Base-by-base conservation (phyloP, 345 rosid species). In the Noccaea caerulescens region DNA sequence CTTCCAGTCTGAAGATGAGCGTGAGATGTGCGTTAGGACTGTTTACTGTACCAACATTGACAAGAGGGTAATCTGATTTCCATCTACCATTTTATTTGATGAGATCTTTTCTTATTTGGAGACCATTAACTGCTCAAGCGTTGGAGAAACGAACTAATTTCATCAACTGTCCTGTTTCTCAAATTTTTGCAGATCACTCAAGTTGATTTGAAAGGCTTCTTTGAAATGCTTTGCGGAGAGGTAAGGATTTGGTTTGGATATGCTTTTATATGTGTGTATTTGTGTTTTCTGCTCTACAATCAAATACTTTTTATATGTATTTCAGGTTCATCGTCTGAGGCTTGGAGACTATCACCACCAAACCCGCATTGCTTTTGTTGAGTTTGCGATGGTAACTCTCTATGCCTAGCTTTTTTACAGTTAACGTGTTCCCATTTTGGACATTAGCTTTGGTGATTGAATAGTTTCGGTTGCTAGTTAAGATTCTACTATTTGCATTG, bases 11-110 rank as follows among this genome's bases (percentile, higher is more conserved):
- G 97, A 88, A 71, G 96, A 95, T 79, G 99, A 95, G 72, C 94
- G 97, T 0, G 99, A 95, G 84, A 92, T 90, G 97, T 95, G 99
- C 74, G 72, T 96, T 32, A 92, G 99, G 80, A 95, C 99, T 76
- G 84, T 95, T 66, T 95, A 95, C 71, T 92, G 98, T 68, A 85
- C 99, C 69, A 95, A 95, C 87, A 87, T 95, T 64, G 99, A 95
- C 87, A 88, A 85, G 77, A 84, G 83, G 97, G 99, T 92, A 76
- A 43, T 5, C 59, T 41, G 11, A 18, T 75, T 33, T 64, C 54
- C 20, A 43, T 45, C 46, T 46, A 37, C 58, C 52, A 56, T 39
- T 56, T 16, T 32, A 44, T 45, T 58, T 1, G 0, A 25, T 72
- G n/a, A 63, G 42, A 16, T 16, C 18, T 16, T 16, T 16, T 49